These are phyloP conservation scores for Dryadomyces quercus-mongolicae DNA, from an alignment of 2,329 filamentous ascomycete species.

Conservation along the genomic window DNA sequence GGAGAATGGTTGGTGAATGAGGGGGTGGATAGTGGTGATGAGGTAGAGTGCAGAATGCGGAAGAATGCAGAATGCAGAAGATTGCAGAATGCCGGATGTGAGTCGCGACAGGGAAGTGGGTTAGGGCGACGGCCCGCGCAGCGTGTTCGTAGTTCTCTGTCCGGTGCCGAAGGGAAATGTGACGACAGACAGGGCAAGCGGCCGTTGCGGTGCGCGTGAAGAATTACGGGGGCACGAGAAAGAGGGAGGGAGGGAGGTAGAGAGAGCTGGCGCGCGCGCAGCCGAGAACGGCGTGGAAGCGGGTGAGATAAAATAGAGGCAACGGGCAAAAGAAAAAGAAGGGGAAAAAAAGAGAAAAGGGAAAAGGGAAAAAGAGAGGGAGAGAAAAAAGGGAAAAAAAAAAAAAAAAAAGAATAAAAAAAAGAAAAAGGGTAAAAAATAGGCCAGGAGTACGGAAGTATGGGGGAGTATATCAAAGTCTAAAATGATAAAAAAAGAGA, in stretches of 20 bases:
- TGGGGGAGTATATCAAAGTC: not conserved
- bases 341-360: not conserved
- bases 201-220: too few species aligned
- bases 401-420: not conserved
- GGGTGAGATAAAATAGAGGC: not conserved
- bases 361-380: not conserved
- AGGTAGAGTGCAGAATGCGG: too few species aligned
- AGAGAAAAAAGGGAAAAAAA: not conserved
- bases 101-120: too few species aligned
- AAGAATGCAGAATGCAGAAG: too few species aligned
- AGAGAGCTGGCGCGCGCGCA: not conserved
- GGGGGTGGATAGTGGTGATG: too few species aligned
- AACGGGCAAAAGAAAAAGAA: not conserved
- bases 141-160: too few species aligned
- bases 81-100: too few species aligned
- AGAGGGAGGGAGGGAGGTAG: not conserved
- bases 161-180: too few species aligned
- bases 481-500: slow-evolving; percentile 1
- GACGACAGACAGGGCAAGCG: too few species aligned
- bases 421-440: not conserved
- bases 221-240: not conserved
- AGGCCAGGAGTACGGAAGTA: not conserved
- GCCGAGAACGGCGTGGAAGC: too few species aligned
- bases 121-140: too few species aligned
- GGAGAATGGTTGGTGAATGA: too few species aligned